Base-by-base conservation (phyloP, 768 basidiomycete species). In the Calocybe indica region DNA sequence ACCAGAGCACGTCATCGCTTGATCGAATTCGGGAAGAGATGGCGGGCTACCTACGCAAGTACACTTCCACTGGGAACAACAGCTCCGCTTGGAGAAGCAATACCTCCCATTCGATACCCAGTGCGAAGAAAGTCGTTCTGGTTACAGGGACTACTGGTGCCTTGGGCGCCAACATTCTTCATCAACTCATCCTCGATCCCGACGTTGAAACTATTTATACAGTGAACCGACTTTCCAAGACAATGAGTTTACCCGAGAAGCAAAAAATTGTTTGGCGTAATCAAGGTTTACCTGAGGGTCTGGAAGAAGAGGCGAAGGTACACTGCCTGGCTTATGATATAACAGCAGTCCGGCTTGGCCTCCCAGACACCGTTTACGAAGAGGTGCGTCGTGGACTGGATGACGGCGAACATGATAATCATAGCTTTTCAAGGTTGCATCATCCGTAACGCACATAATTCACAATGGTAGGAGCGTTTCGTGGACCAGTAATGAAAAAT, bases 131-230 rank as follows among this genome's bases (percentile, higher is more conserved):
- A 45, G 56, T 55, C 2, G 49, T 71, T 71, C 49, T 70, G 36
- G 47, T 69, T 13, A 71, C 67, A 1, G 68, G 67, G 0, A 70
- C 64, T 8, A 70, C 66, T 5, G 65, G 66, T 1, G 55, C 59
- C 4, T 50, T 72, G 12, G 70, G 69, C 8, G 54, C 57, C 1
- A 53, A 57, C 36, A 29, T 68, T 9, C 52, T 72, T 7, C 56
- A 56, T 2, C 47, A 53, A 13, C 55, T 69, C 28, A 47, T 66
- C 29, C 34, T 32, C 6, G 36, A 40, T 7, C 37, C 46, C 5
- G 47, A 47, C 1, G 49, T 66, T 6, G 36, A 50, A 5, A 46
- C 22, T 14, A 56, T 72, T 3, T 67, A 65, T 43, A 65, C 64
- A 0, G 40, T 68, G 10, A 67, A 69, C 40, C 49, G 57, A 12